A percentile compares a stretch with the other conserved stretches of the same genome.
Evolutionary conservation across 164 flowering plant genomes (phyloP).

Genomic region (Akebia trifoliata): DNA sequence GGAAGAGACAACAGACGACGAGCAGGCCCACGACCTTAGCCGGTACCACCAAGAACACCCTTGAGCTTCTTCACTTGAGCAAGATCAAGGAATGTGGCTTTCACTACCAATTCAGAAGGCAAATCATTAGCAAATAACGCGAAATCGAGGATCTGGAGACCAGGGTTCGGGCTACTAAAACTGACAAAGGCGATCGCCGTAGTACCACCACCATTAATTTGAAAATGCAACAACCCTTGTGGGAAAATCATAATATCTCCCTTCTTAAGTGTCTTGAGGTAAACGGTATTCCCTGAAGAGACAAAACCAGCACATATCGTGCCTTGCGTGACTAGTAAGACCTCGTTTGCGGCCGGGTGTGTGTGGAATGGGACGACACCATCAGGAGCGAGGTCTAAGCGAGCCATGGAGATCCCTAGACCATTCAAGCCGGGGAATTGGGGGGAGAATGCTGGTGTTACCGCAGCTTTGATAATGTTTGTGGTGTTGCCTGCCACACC

Average conservation of each 20-base stretch:
- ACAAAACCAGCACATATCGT: conserved; percentile 49
- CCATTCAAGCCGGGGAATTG: conserved; percentile 76
- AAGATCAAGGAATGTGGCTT: conserved; percentile 51
- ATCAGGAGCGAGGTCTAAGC: conserved; percentile 54
- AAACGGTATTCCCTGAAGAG: conserved; percentile 33
- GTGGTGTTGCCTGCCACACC: conserved; percentile 60
- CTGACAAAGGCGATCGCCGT: conserved; percentile 39
- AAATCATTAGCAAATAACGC: conserved; percentile 50
- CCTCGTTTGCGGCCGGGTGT: conserved; percentile 48
- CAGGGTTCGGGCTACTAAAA: conserved; percentile 56
- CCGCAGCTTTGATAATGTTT: conserved; percentile 66
- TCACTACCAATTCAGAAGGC: conserved; percentile 42
- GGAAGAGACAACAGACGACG: not conserved
- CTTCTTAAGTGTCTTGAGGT: conserved; percentile 34
- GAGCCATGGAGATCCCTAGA: conserved; percentile 63
- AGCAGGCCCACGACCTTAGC: conserved; percentile 14
- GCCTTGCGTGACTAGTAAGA: conserved; percentile 39
- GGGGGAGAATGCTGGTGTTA: conserved; percentile 57
- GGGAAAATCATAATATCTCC: conserved; percentile 65
- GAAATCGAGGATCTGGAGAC: conserved; percentile 49
- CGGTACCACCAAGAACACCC: conserved; percentile 60
- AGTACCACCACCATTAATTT: conserved; percentile 36
- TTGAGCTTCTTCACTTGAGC: conserved; percentile 62
- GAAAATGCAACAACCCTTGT: conserved; percentile 59
- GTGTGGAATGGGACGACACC: conserved; percentile 83